A percentile compares a stretch with the other conserved stretches of the same genome.
phyloP scores from a whole-genome alignment of 78 protist genomes.

The Emiliania huxleyi region DNA sequence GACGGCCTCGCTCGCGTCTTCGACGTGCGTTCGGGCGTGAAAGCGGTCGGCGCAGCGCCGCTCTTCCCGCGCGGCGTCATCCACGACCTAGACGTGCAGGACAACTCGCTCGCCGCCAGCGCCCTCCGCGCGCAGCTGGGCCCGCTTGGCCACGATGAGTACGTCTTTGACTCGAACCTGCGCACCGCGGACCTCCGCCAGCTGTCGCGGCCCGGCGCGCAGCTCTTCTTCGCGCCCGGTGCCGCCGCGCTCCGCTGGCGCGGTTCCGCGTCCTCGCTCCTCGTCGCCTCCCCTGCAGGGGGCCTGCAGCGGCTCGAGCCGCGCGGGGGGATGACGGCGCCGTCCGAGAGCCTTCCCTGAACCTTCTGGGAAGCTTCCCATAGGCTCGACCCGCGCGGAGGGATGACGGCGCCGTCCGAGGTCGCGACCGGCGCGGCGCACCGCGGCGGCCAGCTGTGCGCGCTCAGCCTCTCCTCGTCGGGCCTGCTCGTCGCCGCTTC shows the following conservation, averaged over 20 bases:
- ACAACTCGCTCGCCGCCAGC: neutral
- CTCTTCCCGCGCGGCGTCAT: neutral
- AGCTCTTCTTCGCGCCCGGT: neutral
- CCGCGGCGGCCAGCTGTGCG: neutral
- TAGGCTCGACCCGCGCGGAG: conserved; percentile 20
- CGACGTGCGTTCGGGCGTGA: neutral
- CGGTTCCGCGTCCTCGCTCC: neutral
- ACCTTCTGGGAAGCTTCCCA: too few species aligned
- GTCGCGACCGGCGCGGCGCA: neutral
- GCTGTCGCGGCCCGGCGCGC: neutral
- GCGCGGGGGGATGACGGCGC: neutral
- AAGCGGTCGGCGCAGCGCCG: neutral
- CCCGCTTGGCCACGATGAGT: neutral
- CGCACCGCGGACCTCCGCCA: neutral
- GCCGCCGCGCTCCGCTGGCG: neutral
- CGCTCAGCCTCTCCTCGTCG: neutral
- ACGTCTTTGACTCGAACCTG: neutral
- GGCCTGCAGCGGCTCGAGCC: neutral
- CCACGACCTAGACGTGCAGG: neutral
- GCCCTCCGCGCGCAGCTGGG: neutral
- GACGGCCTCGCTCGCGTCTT: neutral
- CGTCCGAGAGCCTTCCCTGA: neutral
- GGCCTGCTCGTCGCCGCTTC: neutral
- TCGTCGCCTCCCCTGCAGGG: neutral
- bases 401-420: neutral